Base-by-base conservation (phyloP, 225 moss, liverwort and hornwort species). In the Polytrichum commune region DNA sequence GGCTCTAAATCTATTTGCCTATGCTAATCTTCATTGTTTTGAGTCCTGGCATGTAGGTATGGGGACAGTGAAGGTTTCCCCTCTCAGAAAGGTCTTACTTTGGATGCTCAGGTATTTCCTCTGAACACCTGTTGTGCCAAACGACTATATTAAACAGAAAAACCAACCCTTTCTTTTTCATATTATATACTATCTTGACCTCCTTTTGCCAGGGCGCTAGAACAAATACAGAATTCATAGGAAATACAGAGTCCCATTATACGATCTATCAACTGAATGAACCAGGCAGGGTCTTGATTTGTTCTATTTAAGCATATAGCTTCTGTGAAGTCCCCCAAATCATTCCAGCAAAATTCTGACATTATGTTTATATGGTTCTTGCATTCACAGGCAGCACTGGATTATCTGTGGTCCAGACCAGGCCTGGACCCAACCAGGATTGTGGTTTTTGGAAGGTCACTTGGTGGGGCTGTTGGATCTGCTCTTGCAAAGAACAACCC, bases 401-500 rank as follows among this genome's bases (percentile, higher is more conserved):
- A 96, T 60, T 79, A 88, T 68, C 82, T 96, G 63, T 55, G 70
- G 68, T 73, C 67, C 65, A 82, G 90, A 69, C 66, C 82, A 67
- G 90, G 84, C 71, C 83, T 97, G 64, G 90, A 96, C 72, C 83
- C 85, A 60, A 79, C 29, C 67, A 89, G 79, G 76, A 87, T 97
- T 53, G 79, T 90, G 65, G 93, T 97, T 18, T 97, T 97, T 76
- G 96, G 96, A 74, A 86, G 96, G 79, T 97, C 96, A 28, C 90
- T 93, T 70, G 96, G 96, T 76, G 96, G 96, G 74, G 96, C 93
- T 66, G 96, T 93, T 67, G 89, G 92, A 32, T 83, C 92, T 64
- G 89, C 90, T 69, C 93, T 93, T 78, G 92, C 92, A 35, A 87
- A 84, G 60, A 85, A 83, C 68, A 96, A 90, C 25, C 88, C 92